Conservation (phyloP, 1,284 basidiomycete species). For the Pisolithus thermaeus region DNA sequence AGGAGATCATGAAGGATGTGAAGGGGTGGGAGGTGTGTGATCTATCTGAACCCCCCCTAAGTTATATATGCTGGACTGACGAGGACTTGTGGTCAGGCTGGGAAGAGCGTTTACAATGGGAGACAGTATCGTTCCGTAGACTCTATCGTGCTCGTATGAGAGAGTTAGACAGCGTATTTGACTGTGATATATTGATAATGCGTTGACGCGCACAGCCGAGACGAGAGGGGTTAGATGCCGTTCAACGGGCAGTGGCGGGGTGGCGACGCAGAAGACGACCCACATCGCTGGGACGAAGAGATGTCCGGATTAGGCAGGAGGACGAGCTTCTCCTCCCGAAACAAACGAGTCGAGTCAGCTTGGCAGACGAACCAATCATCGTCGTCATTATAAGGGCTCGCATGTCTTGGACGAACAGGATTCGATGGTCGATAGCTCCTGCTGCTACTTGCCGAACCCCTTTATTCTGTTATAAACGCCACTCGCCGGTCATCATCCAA, state of each 20-base stretch:
- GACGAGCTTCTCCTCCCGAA: constrained; percentile 13
- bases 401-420: constrained; percentile 31
- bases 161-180: not conserved
- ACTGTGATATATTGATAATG: too few relatives aligned
- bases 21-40: constrained; percentile 87
- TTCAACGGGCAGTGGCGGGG: not conserved
- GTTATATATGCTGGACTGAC: constrained; percentile 14
- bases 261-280: not conserved
- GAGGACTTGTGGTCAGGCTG: constrained; percentile 40
- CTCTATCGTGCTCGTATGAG: constrained; percentile 53
- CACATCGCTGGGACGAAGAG: not conserved
- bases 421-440: constrained; percentile 23
- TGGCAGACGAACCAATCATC: constrained; percentile 14
- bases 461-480: constrained; percentile 28
- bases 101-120: constrained; percentile 84
- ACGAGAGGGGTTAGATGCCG: not conserved
- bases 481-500: constrained; percentile 11
- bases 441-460: constrained; percentile 28
- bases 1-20: constrained; percentile 95
- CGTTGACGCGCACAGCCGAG: too few relatives aligned
- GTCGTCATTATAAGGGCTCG: constrained; percentile 20
- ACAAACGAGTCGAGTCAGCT: constrained; percentile 32
- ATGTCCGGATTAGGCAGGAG: not conserved
- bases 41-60: constrained; percentile 8
- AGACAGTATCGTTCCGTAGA: constrained; percentile 70